Percentiles rank a stretch among this genome's conserved stretches.
These are phyloP conservation scores for Oxalis stricta DNA, from an alignment of 441 rosid species.

Conservation along the genomic window DNA sequence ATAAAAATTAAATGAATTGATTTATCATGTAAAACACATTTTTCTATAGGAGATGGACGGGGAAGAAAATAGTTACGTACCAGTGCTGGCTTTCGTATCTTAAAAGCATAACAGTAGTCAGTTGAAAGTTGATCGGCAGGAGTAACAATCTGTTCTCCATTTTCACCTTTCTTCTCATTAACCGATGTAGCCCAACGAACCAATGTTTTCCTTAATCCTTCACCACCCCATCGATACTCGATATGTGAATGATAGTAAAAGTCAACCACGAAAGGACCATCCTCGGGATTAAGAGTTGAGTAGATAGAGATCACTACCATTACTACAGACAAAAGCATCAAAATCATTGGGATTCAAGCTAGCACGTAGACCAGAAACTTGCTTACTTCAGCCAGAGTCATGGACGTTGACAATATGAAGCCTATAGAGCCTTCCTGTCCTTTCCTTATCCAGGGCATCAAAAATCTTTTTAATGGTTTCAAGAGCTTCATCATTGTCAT, in stretches of 20 bases:
- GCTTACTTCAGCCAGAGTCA: conserved; percentile 58
- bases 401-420: conserved; percentile 59
- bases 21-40: neutral
- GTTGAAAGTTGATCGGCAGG: conserved; percentile 59
- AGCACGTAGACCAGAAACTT: conserved; percentile 53
- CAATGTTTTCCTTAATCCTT: conserved; percentile 78
- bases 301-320: conserved; percentile 82
- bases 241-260: conserved; percentile 71
- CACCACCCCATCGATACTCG: conserved; percentile 87
- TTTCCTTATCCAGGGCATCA: conserved; percentile 48
- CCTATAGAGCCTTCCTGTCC: conserved; percentile 56
- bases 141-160: conserved; percentile 35
- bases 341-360: conserved; percentile 56
- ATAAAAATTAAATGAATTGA: neutral
- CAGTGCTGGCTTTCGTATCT: conserved; percentile 35
- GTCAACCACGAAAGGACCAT: conserved; percentile 52
- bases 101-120: conserved; percentile 56
- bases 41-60: neutral
- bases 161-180: conserved; percentile 34
- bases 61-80: conserved; percentile 19
- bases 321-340: conserved; percentile 80
- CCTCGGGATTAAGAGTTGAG: conserved; percentile 48
- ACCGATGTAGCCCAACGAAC: conserved; percentile 66
- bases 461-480: conserved; percentile 38
- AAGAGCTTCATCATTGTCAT: conserved; percentile 36